Evolutionary conservation across 2,329 filamentous ascomycete species (phyloP), one percentile per base, ranked within the genome.

Genomic region (Purpureocillium takamizusanense): DNA sequence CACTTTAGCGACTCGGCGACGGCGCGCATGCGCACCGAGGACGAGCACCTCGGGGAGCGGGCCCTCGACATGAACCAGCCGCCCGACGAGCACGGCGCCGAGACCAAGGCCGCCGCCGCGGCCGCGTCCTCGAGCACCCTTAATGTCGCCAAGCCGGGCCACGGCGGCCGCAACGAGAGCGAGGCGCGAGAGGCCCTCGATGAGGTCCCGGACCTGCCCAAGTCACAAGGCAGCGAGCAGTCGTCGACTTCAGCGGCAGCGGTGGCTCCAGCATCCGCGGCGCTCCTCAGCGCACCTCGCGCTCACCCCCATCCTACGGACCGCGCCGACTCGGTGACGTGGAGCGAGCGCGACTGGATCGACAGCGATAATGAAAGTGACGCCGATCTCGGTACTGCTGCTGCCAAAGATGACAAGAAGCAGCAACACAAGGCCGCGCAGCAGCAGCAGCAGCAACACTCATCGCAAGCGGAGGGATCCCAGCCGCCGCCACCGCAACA

Each of bases 1-100:
- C 92, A 98, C 62, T 98, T 98, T 56, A 84, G 80, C 38, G 84
- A 94, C 54, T 80, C 78, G 1, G 59, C 55, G 8, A 48, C 54
- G 8, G 81, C 84, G 0, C 70, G 72, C 13, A 79, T 74, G 1
- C 70, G 77, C 2, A 84, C 89, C 50, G 77, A 83, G 35, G 61
- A 81, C 25, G 82, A 86, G 56, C 63, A 69, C 31, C 72, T 69
- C n/a, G 59, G 62, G 1, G 88, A 95, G 52, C 74, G 83, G 10
- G 86, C 86, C 1, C 76, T 81, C 46, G 69, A 69, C 31, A 63
- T 75, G 17, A 60, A 67, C 34, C 66, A 72, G 46, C 66, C 65
- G 2, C 78, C 81, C 0, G 75, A 72, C 31, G 64, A 67, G 40
- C 69, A 79, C n/a, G 85, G 84, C 8, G 69, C 73, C 31, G 83